Evolutionary conservation across 139 green algal genomes (phyloP).

Genomic region (Yamagishiella unicocca): DNA sequence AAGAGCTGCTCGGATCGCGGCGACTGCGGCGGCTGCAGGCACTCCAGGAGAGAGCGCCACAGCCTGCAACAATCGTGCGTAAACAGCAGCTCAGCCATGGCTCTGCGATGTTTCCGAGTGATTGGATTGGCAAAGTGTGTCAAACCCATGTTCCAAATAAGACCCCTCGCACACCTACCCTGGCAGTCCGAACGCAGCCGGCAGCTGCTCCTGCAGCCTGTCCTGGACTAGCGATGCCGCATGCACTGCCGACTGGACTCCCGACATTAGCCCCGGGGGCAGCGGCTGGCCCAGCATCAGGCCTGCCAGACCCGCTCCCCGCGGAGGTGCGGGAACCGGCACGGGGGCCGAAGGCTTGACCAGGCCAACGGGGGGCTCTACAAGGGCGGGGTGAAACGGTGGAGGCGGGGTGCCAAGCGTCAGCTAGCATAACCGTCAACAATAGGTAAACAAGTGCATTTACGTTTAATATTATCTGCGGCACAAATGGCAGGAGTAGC

Average conservation of each 20-base stretch:
- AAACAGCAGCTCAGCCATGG: too few relatives aligned
- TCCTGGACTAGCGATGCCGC: slow-evolving; percentile 34
- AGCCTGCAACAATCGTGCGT: slow-evolving; percentile 19
- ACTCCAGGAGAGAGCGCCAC: not conserved
- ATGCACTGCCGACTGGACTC: not conserved
- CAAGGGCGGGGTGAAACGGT: too few relatives aligned
- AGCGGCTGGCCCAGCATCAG: slow-evolving; percentile 38
- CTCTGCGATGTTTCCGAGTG: too few relatives aligned
- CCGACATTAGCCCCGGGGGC: not conserved
- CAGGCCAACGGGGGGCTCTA: too few relatives aligned
- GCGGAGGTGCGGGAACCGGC: not conserved
- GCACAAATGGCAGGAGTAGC: too few relatives aligned
- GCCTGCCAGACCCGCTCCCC: slow-evolving; percentile 13
- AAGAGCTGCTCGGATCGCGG: not conserved
- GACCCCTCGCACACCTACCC: slow-evolving; percentile 8
- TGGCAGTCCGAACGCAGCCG: slow-evolving; percentile 7
- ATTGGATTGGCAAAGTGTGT: too few relatives aligned
- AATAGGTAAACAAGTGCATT: too few relatives aligned
- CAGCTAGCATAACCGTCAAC: too few relatives aligned
- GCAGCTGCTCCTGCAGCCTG: slow-evolving; percentile 22
- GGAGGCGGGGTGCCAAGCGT: too few relatives aligned
- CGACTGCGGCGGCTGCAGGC: not conserved
- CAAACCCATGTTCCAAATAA: too few relatives aligned
- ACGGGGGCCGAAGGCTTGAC: not conserved
- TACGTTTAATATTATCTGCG: too few relatives aligned